A percentile compares a stretch with the other conserved stretches of the same genome.
Conservation (phyloP, 2,329 filamentous ascomycete species). For the Monosporascus cannonballus region DNA sequence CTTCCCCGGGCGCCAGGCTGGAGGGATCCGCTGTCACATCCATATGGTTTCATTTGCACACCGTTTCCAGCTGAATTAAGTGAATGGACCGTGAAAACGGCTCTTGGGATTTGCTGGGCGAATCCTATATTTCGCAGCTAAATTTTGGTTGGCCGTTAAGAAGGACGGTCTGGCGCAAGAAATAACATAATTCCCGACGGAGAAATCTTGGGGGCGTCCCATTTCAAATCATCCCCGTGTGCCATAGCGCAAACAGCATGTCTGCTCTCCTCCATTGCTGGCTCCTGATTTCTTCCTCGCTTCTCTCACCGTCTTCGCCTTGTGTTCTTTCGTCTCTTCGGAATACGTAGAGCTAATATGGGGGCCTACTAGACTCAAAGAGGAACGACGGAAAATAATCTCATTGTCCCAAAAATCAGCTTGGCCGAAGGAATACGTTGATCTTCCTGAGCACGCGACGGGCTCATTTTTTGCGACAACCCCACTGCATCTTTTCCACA, state of each 20-base stretch:
- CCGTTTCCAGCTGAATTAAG: not conserved
- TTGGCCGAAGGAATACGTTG: not conserved
- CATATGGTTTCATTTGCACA: no score
- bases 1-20: not conserved
- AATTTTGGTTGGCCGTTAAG: not conserved
- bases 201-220: not conserved
- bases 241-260: not conserved
- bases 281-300: not conserved
- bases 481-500: constrained; percentile 1
- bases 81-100: not conserved
- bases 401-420: constrained; percentile 5
- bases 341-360: not conserved
- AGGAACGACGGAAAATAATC: constrained; percentile 10
- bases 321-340: not conserved
- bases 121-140: not conserved
- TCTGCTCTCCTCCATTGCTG: not conserved
- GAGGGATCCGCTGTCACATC: no score
- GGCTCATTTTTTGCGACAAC: constrained; percentile 3
- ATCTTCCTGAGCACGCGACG: not conserved
- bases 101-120: not conserved
- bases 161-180: not conserved
- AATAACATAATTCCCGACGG: not conserved
- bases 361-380: not conserved
- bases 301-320: not conserved
- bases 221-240: not conserved